Evolutionary conservation across 2,329 filamentous ascomycete genomes (phyloP), one percentile per base, ranked within the genome.

Genomic region (Alternaria sp.): DNA sequence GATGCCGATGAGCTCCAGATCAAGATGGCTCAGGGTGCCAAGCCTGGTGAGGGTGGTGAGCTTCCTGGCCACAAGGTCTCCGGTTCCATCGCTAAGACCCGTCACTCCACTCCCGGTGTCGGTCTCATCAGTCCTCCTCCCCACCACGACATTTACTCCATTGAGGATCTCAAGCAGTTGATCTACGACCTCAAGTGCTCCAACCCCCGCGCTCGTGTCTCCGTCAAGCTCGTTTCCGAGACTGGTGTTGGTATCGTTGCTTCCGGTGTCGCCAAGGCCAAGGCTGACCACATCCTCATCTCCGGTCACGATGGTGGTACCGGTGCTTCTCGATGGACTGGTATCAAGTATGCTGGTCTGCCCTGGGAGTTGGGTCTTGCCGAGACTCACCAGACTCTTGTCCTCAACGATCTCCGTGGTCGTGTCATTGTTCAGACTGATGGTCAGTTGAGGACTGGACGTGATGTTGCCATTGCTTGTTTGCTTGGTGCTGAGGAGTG

Each of bases 11-110:
- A 98, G 83, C 86, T 98, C 49, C 95, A 98, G 81, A 98, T 98
- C 84, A 98, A 98, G 88, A 98, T 98, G 95, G 95, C 95, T 10
- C 95, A 98, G 83, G 95, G 95, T 79, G 95, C 95, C 67, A 98
- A 98, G 87, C 95, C 95, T 60, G 95, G 95, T 82, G 95, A 98
- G 82, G 95, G 95, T 85, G 95, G 95, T 87, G 95, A 98, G 82
- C 88, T 98, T 77, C 95, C 95, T 54, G 95, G 95, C 44, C 93
- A 97, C 86, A 98, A 98, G 84, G 95, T 98, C 26, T 96, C 94
- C 65, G 92, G 92, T 76, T 92, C 93, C 7, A 98, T 98, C 81
- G 95, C 93, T 61, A 91, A 93, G 74, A 98, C 95, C 61, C 91
- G 95, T 80, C 94, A 97, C 85, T 98, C 95, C 10, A 98, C 95